These are phyloP conservation scores for Chlorella sorokiniana DNA, from an alignment of 139 green algal species.

Conservation along the genomic window DNA sequence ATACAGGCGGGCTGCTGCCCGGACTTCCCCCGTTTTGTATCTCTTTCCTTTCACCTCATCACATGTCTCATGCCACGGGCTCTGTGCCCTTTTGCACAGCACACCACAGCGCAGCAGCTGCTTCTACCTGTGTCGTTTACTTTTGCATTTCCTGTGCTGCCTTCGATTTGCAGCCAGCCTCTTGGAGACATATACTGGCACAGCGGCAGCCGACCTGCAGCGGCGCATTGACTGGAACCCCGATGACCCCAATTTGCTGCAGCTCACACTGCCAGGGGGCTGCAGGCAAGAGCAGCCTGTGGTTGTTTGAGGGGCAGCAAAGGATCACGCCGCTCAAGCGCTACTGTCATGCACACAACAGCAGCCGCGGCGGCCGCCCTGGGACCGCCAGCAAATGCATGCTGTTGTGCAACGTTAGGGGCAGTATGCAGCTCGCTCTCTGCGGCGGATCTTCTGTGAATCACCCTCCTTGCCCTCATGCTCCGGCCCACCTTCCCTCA, in stretches of 20 bases:
- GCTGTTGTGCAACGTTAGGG: too few species aligned
- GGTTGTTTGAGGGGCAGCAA: neutral
- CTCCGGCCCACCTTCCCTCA: neutral
- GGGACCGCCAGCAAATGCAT: too few species aligned
- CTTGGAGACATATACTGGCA: conserved; percentile 62
- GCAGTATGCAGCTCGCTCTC: too few species aligned
- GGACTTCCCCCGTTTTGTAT: neutral
- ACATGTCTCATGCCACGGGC: neutral
- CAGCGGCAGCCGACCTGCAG: conserved; percentile 7
- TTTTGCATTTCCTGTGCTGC: neutral
- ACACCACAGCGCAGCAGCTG: too few species aligned
- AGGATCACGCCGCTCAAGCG: neutral
- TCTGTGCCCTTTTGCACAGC: neutral
- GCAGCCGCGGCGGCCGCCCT: too few species aligned
- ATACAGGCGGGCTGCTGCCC: conserved; percentile 50
- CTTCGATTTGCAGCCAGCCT: conserved; percentile 43
- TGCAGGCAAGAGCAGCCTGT: conserved; percentile 21
- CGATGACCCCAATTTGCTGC: conserved; percentile 72
- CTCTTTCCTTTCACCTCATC: neutral
- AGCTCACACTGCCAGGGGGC: conserved; percentile 55
- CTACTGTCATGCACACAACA: too few species aligned
- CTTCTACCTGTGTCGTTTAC: too few species aligned
- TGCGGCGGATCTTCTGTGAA: neutral
- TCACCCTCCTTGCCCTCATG: neutral
- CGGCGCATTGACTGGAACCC: conserved; percentile 70